Percentiles rank a stretch among this genome's conserved stretches.
These are phyloP conservation scores for Gaertneriomyces semiglobifer DNA, from an alignment of 192 early-diverging fungal genomes.

Conservation along the genomic window DNA sequence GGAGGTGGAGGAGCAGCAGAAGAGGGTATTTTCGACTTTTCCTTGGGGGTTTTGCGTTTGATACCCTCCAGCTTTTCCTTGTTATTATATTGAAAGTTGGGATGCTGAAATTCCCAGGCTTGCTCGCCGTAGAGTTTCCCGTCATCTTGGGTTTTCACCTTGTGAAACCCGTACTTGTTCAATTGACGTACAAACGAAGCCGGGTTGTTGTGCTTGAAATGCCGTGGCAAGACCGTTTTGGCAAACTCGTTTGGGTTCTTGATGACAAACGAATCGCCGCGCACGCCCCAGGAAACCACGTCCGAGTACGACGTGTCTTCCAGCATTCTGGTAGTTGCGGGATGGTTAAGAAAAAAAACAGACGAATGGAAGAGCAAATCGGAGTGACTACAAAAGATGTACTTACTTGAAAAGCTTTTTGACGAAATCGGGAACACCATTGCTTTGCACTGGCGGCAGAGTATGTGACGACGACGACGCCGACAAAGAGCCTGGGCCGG, in stretches of 20 bases:
- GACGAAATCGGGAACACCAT: slow-evolving; percentile 33
- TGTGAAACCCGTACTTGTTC: slow-evolving; percentile 91
- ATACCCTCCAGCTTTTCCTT: slow-evolving; percentile 66
- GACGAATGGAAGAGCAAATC: too few species aligned
- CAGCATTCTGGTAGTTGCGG: slow-evolving; percentile 52
- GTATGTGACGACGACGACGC: too few species aligned
- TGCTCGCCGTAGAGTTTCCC: slow-evolving; percentile 41
- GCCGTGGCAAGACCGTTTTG: slow-evolving; percentile 48
- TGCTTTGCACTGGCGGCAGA: too few species aligned
- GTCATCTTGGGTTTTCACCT: slow-evolving; percentile 47
- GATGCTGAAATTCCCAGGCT: slow-evolving; percentile 87
- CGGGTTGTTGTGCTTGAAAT: slow-evolving; percentile 67
- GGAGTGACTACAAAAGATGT: neutral
- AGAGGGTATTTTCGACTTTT: slow-evolving; percentile 8
- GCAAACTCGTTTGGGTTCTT: slow-evolving; percentile 80
- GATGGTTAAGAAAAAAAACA: neutral
- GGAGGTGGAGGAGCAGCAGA: slow-evolving; percentile 7
- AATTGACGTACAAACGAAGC: slow-evolving; percentile 56
- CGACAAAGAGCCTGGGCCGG: too few species aligned
- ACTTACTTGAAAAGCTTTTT: slow-evolving; percentile 30
- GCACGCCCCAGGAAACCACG: slow-evolving; percentile 70
- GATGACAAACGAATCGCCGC: slow-evolving; percentile 84
- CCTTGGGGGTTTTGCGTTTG: slow-evolving; percentile 53
- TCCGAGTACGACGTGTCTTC: slow-evolving; percentile 59
- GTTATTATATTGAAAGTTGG: slow-evolving; percentile 72